These are phyloP conservation scores for Albugo candida DNA, from an alignment of 352 stramenopile genomes.

Conservation along the genomic window DNA sequence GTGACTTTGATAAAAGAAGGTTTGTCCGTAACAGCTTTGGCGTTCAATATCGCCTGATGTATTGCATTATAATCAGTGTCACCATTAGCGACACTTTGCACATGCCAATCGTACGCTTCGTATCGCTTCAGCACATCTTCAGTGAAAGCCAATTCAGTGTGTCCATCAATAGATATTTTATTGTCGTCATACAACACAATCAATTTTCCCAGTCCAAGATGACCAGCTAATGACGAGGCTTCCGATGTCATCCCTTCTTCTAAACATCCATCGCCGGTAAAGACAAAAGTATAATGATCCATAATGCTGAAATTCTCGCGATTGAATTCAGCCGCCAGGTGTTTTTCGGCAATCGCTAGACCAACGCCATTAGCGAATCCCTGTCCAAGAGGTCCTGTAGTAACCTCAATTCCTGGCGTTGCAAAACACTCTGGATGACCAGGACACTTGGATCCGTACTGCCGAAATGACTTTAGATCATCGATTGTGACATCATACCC, in stretches of 20 bases:
- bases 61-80: slow-evolving; percentile 88
- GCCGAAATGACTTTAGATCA: slow-evolving; percentile 94
- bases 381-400: slow-evolving; percentile 92
- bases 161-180: slow-evolving; percentile 97
- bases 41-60: slow-evolving; percentile 82
- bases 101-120: slow-evolving; percentile 97
- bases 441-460: slow-evolving; percentile 88
- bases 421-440: slow-evolving; percentile 96
- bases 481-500: slow-evolving; percentile 91
- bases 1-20: slow-evolving; percentile 96
- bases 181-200: slow-evolving; percentile 99
- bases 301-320: slow-evolving; percentile 87
- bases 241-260: slow-evolving; percentile 96
- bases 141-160: slow-evolving; percentile 93
- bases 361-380: slow-evolving; percentile 97
- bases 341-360: slow-evolving; percentile 93
- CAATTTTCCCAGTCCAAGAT: slow-evolving; percentile 95
- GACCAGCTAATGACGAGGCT: slow-evolving; percentile 89
- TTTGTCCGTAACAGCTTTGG: slow-evolving; percentile 89
- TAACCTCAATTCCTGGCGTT: slow-evolving; percentile 90
- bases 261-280: slow-evolving; percentile 97
- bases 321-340: slow-evolving; percentile 96
- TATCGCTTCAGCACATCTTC: slow-evolving; percentile 97
- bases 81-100: slow-evolving; percentile 86
- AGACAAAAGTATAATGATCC: slow-evolving; percentile 97